Evolutionary conservation across 805 yeast genomes (phyloP), one percentile per base, ranked within the genome.

Genomic region (Candida tibetensis): DNA sequence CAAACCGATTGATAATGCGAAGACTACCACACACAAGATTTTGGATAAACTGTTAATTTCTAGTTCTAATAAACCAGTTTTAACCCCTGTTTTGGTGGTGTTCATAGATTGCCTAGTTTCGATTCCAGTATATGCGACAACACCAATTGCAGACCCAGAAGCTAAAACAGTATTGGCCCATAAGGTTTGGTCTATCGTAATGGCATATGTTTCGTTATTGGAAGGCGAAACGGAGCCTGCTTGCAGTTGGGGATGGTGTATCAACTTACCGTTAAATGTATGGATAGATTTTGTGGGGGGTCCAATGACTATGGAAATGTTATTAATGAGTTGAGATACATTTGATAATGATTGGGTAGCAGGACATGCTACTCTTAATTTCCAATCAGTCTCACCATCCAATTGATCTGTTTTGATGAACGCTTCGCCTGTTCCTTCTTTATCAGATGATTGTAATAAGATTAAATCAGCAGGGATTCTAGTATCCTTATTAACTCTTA

Each of bases 371-470:
- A 86, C 65, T 51, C 99, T 71, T 39, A 93, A 69, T 59, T 93
- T 93, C 99, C 99, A 93, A 64, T 93, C 99, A 4, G 99, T 93
- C 61, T 93, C 99, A 56, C 99, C 99, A 61, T 93, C 99, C 35
- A 93, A 70, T 64, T 93, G 99, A 66, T 93, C 99, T 0, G 99
- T 93, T 52, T 95, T 85, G 47, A 93, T 86, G 53, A 95, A 93
- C 2, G 90, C 76, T 55, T 93, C 99, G 5, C 96, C 97, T 3
- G 76, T 71, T 3, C 68, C 62, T 55, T 87, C 96, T 32, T 51
- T 47, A 37, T 67, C 73, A 40, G 88, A 81, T 1, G 96, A 82
- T 55, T 87, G 95, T 30, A 93, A 64, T 18, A 93, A 62, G 5
- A 93, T 67, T 79, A 89, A 73, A 60, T 93, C 99, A 0, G 99